Base-by-base conservation (phyloP, 805 yeast species). In the Wickerhamiella musiphila region DNA sequence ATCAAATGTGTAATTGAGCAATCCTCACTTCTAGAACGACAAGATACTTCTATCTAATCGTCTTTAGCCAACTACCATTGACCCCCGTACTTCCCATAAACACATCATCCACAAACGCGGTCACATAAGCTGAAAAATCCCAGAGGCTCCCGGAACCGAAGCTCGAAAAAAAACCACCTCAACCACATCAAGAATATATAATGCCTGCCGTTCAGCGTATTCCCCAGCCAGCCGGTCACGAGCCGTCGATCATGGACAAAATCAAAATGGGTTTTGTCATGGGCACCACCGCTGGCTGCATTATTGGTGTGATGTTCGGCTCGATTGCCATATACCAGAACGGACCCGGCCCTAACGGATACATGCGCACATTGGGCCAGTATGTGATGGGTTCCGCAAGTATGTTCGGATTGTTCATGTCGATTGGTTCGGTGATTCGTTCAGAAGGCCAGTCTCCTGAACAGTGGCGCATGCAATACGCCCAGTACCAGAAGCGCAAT, bases 321-420 rank as follows among this genome's bases (percentile, higher is more conserved):
- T 93, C 94, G 16, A 73, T 79, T 49, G 76, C 94, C 36, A 77
- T 92, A 44, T 55, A 82, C 42, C 84, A 83, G 35, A 74, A 78
- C 44, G 99, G 99, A 13, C 90, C 98, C n/a, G 94, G 94, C 10
- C 98, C 99, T 30, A 78, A 81, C 50, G 99, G 99, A 35, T 81
- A 81, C 35, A 78, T 90, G 74, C 75, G 94, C 60, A 86, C 95
- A 2, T 61, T 90, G 50, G 96, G 98, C 35, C 94, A 86, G 59
- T 90, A 84, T 58, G 84, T 90, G 57, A 75, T 78, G 47, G 95
- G 95, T 34, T 81, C 94, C 4, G 94, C 94, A 2, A 94, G 92
- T 30, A 86, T 95, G 8, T 86, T 90, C 57, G 95, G 95, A 25
- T 66, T 86, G 46, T 82, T 86, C 57, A 84, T 86, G 96, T 78